phyloP scores from a whole-genome alignment of 2,329 filamentous ascomycete genomes.

The Beauveria sp. region DNA sequence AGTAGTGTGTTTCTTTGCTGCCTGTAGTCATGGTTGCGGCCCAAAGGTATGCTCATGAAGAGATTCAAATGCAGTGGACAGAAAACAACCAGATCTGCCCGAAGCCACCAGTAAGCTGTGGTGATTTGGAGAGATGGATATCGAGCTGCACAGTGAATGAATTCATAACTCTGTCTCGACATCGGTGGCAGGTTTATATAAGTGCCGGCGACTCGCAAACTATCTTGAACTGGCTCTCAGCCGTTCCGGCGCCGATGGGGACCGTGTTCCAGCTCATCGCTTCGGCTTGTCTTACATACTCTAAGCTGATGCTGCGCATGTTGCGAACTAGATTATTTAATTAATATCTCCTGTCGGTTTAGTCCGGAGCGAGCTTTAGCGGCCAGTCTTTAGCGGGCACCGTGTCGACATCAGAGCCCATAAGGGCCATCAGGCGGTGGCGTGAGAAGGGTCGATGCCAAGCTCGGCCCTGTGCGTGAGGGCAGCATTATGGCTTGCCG shows the following conservation, averaged over 20 bases:
- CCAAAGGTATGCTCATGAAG: background rate
- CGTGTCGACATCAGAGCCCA: background rate
- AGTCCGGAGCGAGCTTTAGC: background rate
- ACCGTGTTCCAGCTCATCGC: background rate
- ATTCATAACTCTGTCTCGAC: background rate
- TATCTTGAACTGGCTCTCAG: background rate
- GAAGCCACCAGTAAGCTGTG: too few relatives aligned
- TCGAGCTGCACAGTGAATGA: too few relatives aligned
- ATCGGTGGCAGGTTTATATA: background rate
- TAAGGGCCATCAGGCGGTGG: background rate
- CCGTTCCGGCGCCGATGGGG: constrained; percentile 1
- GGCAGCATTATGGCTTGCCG: background rate
- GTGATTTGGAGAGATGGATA: background rate
- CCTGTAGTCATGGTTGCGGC: background rate
- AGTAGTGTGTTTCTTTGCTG: background rate
- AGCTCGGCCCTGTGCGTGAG: background rate
- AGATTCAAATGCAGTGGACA: background rate
- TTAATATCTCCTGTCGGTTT: background rate
- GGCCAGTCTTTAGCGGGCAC: background rate
- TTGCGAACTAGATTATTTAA: background rate
- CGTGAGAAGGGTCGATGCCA: background rate
- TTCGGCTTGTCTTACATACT: background rate
- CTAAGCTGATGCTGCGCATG: background rate
- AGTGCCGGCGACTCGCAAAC: background rate
- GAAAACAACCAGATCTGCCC: background rate